phyloP scores from a whole-genome alignment of 805 yeast species.

The Saturnispora gosingensis region DNA sequence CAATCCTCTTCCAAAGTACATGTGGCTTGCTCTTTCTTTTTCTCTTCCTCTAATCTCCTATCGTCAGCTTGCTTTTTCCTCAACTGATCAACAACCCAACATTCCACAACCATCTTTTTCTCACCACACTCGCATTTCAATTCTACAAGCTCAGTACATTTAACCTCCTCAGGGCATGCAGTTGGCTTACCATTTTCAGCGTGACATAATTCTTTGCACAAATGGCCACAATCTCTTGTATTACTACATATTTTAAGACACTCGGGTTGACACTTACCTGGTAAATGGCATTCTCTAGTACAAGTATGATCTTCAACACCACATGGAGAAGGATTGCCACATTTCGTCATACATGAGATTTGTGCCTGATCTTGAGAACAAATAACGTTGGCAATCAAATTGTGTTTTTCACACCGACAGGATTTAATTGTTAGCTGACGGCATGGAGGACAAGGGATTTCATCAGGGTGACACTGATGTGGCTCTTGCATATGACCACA shows the following conservation, averaged over 20 bases:
- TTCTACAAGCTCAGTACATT: slow-evolving; percentile 43
- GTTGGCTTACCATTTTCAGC: slow-evolving; percentile 24
- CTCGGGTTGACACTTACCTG: slow-evolving; percentile 47
- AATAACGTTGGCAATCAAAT: slow-evolving; percentile 46
- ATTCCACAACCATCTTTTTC: slow-evolving; percentile 35
- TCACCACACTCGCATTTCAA: slow-evolving; percentile 62
- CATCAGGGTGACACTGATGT: slow-evolving; percentile 70
- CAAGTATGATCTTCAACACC: slow-evolving; percentile 41
- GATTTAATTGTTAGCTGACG: slow-evolving; percentile 32
- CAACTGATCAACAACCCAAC: slow-evolving; percentile 33
- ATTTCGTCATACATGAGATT: slow-evolving; percentile 61
- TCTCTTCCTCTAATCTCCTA: background rate
- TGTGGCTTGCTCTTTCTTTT: background rate
- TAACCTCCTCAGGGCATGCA: slow-evolving; percentile 41
- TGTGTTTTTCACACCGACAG: slow-evolving; percentile 26
- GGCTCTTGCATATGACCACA: slow-evolving; percentile 69
- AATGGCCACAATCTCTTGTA: slow-evolving; percentile 57
- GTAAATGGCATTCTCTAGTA: slow-evolving; percentile 42
- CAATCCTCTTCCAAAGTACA: background rate
- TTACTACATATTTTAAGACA: slow-evolving; percentile 57
- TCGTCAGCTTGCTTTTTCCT: background rate
- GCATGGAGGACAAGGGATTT: slow-evolving; percentile 65
- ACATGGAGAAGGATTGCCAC: slow-evolving; percentile 41
- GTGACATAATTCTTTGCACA: slow-evolving; percentile 59
- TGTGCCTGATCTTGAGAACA: slow-evolving; percentile 48